phyloP scores from a whole-genome alignment of 345 rosid genomes.

The Moricandia moricandioides region DNA sequence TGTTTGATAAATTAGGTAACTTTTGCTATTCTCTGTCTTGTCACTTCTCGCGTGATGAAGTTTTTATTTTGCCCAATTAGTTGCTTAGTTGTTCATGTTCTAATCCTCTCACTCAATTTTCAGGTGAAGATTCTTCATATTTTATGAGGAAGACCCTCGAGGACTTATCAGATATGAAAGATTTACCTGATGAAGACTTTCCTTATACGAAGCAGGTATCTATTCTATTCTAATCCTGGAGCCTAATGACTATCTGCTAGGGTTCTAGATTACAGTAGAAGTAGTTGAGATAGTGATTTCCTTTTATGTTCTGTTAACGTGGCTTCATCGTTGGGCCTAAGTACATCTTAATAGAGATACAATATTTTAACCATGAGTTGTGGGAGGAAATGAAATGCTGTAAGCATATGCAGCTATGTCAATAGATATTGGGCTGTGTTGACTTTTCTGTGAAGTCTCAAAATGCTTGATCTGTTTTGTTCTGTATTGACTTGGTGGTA shows the following conservation, averaged over 20 bases:
- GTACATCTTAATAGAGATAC: not conserved
- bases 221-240: not conserved
- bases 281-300: conserved; percentile 3
- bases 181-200: conserved; percentile 79
- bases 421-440: not conserved
- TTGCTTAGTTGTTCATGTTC: conserved; percentile 1
- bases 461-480: conserved; percentile 8
- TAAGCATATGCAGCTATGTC: not conserved
- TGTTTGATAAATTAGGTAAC: conserved; percentile 82
- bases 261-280: conserved; percentile 8
- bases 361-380: not conserved
- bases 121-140: conserved; percentile 69
- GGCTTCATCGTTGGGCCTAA: conserved; percentile 5
- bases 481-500: conserved; percentile 9
- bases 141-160: conserved; percentile 73
- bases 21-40: not conserved
- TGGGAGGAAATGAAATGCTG: not conserved
- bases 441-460: not conserved
- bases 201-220: conserved; percentile 81
- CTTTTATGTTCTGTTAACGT: conserved; percentile 2
- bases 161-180: conserved; percentile 84
- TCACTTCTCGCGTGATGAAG: conserved; percentile 5
- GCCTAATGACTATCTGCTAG: conserved; percentile 2
- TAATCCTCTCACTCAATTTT: conserved; percentile 18
- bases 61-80: not conserved